A percentile compares a stretch with the other conserved stretches of the same genome.
Conservation (phyloP, 2,329 filamentous ascomycete genomes). For the Xylariaceae sp. region DNA sequence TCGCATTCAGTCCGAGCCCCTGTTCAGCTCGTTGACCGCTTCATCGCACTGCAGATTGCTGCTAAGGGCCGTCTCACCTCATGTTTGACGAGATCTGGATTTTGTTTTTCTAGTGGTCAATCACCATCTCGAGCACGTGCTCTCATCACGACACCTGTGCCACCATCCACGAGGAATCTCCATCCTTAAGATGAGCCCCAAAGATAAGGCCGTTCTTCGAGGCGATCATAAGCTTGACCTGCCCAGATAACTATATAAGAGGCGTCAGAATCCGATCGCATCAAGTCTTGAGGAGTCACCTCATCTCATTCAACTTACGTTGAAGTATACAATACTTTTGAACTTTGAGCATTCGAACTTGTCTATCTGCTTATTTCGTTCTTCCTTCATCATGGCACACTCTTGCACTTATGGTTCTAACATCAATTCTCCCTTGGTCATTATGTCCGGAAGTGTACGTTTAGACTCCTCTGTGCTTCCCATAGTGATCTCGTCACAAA, state of each 20-base stretch:
- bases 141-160: no score
- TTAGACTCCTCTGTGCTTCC: not conserved
- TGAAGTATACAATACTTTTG: not conserved
- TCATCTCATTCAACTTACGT: not conserved
- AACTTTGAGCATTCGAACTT: not conserved
- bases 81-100: no score
- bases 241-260: conserved; percentile 14
- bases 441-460: conserved; percentile 19
- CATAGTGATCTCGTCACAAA: conserved; percentile 1
- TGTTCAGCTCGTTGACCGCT: no score
- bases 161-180: no score
- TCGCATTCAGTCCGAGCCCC: no score
- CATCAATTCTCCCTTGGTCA: conserved; percentile 5
- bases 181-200: no score
- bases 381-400: conserved; percentile 7
- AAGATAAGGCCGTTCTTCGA: no score
- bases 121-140: no score
- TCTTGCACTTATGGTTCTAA: conserved; percentile 8
- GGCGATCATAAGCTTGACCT: no score
- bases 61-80: no score
- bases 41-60: no score
- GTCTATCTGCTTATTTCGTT: not conserved
- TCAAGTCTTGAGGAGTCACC: not conserved
- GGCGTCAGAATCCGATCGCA: not conserved
- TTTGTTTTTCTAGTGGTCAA: no score